These are phyloP conservation scores for Aleurites moluccanus DNA, from an alignment of 441 rosid genomes.

Conservation along the genomic window DNA sequence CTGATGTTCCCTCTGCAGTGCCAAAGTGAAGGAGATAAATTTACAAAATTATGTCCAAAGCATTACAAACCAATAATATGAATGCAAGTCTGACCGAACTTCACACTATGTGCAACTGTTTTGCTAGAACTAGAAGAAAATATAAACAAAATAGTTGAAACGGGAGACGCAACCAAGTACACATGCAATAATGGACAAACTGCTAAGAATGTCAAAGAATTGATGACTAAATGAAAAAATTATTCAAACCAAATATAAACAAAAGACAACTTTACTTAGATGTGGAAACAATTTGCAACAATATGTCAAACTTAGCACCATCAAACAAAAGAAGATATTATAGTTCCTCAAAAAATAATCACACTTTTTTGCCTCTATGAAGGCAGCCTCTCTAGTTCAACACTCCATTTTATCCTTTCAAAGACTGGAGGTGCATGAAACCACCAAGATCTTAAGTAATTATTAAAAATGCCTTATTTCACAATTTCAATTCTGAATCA, in stretches of 20 bases:
- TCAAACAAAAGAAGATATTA: too few relatives aligned
- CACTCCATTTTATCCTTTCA: not conserved
- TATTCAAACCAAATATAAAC: not conserved
- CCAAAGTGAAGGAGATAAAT: constrained; percentile 2
- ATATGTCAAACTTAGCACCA: too few relatives aligned
- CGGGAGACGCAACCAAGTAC: not conserved
- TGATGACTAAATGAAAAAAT: not conserved
- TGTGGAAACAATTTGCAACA: not conserved
- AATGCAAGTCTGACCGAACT: not conserved
- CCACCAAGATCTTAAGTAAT: not conserved
- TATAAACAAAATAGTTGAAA: not conserved
- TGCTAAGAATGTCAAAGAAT: not conserved
- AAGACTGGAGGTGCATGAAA: not conserved
- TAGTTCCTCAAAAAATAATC: not conserved
- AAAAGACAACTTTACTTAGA: not conserved
- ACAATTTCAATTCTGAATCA: too few relatives aligned
- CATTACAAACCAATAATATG: not conserved
- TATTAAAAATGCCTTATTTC: not conserved
- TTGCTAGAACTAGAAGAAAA: not conserved
- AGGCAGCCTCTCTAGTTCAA: too few relatives aligned
- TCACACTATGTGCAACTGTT: not conserved
- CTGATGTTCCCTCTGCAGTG: constrained; percentile 60
- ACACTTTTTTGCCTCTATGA: not conserved
- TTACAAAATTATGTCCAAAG: not conserved
- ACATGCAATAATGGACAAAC: not conserved